Percentiles rank a stretch among this genome's conserved stretches.
phyloP scores from a whole-genome alignment of 2,329 filamentous ascomycete species.

The Verticillium nonalfalfae region DNA sequence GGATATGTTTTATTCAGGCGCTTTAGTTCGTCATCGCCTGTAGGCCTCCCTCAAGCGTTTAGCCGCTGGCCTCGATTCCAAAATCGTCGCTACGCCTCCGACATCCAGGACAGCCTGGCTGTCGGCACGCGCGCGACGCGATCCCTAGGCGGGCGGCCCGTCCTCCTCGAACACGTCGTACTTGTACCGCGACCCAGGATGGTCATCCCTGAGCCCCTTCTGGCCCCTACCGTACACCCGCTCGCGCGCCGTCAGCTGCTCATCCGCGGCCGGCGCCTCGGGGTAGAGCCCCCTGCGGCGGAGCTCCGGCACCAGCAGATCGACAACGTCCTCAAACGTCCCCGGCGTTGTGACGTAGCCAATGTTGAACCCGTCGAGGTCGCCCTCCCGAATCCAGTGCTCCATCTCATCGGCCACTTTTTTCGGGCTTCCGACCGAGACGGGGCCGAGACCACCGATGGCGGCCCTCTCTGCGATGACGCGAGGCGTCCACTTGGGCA shows the following conservation, averaged over 20 bases:
- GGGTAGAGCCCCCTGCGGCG: constrained; percentile 21
- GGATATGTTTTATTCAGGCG: not conserved
- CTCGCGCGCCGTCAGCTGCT: constrained; percentile 46
- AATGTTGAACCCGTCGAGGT: constrained; percentile 34
- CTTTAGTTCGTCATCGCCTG: not conserved
- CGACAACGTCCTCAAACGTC: constrained; percentile 23
- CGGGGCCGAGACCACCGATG: constrained; percentile 31
- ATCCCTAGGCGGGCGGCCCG: not conserved
- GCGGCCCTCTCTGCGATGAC: constrained; percentile 31
- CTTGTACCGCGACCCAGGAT: constrained; percentile 52
- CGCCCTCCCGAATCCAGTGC: constrained; percentile 34
- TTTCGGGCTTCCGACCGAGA: constrained; percentile 27
- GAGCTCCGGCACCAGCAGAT: constrained; percentile 22
- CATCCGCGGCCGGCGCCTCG: constrained; percentile 17
- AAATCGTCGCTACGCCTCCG: not conserved
- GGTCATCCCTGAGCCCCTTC: constrained; percentile 48
- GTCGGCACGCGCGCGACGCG: not conserved
- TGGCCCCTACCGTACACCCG: constrained; percentile 58
- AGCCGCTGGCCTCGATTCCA: not conserved
- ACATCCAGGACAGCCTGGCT: not conserved
- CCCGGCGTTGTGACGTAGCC: constrained; percentile 36
- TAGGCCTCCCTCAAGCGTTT: not conserved
- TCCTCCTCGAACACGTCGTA: constrained; percentile 57
- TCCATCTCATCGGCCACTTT: constrained; percentile 39
- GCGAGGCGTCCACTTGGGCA: constrained; percentile 36